Conservation (phyloP, 441 rosid genomes). For the Erodium texanum region DNA sequence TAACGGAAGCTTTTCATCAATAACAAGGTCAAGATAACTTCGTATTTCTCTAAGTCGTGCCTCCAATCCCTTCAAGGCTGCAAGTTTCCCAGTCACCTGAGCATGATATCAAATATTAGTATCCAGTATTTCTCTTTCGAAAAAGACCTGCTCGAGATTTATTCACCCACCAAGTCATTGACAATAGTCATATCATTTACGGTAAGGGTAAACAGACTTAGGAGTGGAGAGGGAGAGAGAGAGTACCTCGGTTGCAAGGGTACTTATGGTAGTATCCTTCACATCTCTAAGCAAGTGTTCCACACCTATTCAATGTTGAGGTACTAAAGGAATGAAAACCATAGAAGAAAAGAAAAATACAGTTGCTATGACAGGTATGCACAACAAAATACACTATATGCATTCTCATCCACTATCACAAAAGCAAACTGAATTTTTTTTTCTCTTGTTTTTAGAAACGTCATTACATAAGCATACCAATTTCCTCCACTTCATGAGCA, state of each 20-base stretch:
- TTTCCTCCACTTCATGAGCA: slow-evolving; percentile 85
- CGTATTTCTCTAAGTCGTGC: slow-evolving; percentile 51
- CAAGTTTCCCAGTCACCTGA: slow-evolving; percentile 61
- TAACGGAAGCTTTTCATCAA: slow-evolving; percentile 52
- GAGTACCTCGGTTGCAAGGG: slow-evolving; percentile 73
- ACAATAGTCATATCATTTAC: neutral
- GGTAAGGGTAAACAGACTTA: no score
- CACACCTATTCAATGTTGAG: slow-evolving; percentile 39
- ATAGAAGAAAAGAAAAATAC: neutral
- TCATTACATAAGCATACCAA: slow-evolving; percentile 33
- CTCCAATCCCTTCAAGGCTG: slow-evolving; percentile 58
- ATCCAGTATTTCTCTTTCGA: neutral
- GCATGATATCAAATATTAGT: neutral
- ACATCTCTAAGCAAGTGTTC: slow-evolving; percentile 85
- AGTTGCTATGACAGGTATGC: neutral
- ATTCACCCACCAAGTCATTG: neutral
- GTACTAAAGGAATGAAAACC: slow-evolving; percentile 10
- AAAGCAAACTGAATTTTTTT: slow-evolving; percentile 1
- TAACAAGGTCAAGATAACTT: slow-evolving; percentile 40
- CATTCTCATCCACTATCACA: neutral
- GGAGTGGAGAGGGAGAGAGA: neutral
- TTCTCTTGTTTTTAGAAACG: neutral
- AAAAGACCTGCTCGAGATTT: no score
- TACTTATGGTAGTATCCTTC: slow-evolving; percentile 78
- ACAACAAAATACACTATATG: neutral